Base-by-base conservation (phyloP, 306 rosid species). In the Cucurbita ficifolia region DNA sequence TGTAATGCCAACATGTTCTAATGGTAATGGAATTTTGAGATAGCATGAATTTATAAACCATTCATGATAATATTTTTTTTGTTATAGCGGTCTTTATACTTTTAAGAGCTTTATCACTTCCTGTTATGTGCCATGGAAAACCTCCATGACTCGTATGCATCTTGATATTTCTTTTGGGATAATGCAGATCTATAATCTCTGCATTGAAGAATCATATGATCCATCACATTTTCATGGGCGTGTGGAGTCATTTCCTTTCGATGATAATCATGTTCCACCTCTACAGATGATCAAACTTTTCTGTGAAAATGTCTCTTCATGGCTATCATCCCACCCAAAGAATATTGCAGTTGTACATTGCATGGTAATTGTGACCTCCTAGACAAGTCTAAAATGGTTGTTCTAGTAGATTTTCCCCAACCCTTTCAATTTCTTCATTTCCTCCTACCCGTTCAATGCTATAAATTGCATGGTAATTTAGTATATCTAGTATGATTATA, bases 181-280 rank as follows among this genome's bases (percentile, higher is more conserved):
- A 70, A 80, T 82, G 75, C 92, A 94, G 97, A 80, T 94, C 64
- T 94, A 89, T 80, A 94, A 94, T 81, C 90, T 94, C 24, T 91
- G 99, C 74, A 94, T 89, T 76, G 97, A 94, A 82, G 95, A 94
- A 82, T 61, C 56, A 22, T 94, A 94, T 82, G 91, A 91, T 85
- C 87, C 95, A 29, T 82, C 82, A 38, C 84, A 85, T 74, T 94
- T 94, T 70, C 73, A 94, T 69, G 96, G 96, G 49, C 96, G 95
- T 0, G 99, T 94, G 53, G 97, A 94, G 83, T 29, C 78, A 42
- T 91, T 76, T 80, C 99, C 99, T 77, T 91, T 94, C 4, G 97
- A 94, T 70, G 99, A 94, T 77, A 94, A 90, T 82, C 97, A 91
- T 78, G 97, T 91, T 53, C 97, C 97, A 8, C 76, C 85, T 76